Evolutionary conservation across 164 flowering plant species (phyloP).

Genomic region (Vitis cinerea): DNA sequence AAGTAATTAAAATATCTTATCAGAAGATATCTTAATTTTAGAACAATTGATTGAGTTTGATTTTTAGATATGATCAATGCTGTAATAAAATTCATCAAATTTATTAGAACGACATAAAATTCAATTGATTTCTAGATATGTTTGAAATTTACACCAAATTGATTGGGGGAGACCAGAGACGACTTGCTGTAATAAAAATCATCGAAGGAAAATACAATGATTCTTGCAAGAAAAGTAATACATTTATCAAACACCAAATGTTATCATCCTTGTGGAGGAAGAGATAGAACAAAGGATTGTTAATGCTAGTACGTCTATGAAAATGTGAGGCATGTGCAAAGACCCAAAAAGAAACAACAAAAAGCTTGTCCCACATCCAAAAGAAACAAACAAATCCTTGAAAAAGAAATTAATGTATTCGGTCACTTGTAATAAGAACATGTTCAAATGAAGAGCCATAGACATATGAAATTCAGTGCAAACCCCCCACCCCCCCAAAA

Average conservation of each 20-base stretch:
- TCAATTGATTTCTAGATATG: no score
- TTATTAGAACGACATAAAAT: no score
- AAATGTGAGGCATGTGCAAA: background rate
- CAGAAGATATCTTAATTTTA: no score
- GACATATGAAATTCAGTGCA: background rate
- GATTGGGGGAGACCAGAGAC: conserved; percentile 11
- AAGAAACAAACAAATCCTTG: conserved; percentile 1
- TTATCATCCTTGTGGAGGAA: no score
- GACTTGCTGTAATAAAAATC: conserved; percentile 13
- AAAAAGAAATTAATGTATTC: background rate
- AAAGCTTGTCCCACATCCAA: conserved; percentile 8
- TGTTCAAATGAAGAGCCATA: no score
- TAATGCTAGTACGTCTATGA: no score
- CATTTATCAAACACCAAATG: conserved; percentile 5
- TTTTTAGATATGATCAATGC: background rate
- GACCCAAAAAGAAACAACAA: background rate
- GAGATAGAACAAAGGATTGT: no score
- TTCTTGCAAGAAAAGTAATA: conserved; percentile 43
- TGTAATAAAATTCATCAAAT: no score
- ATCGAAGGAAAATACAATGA: conserved; percentile 3
- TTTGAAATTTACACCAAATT: background rate
- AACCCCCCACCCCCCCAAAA: background rate
- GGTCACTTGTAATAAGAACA: no score
- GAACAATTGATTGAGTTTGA: no score
- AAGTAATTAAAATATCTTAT: no score